Evolutionary conservation across 257 asterid genomes (phyloP).

Genomic region (Thymus quinquecostatus): DNA sequence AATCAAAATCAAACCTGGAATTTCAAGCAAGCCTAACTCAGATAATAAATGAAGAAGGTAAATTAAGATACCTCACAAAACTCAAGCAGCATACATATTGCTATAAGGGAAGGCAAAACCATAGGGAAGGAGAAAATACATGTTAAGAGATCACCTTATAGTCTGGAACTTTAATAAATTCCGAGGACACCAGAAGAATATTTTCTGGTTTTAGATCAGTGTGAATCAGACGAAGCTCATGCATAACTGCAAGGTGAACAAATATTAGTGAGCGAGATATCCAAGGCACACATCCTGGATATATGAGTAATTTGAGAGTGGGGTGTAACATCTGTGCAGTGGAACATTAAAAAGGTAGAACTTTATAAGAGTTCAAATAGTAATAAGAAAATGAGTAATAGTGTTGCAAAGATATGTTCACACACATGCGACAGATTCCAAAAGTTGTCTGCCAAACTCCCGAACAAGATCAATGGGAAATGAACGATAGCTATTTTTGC

Average conservation of each 20-base stretch:
- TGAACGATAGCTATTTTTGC: slow-evolving; percentile 90
- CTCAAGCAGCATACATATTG: background rate
- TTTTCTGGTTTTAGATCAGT: slow-evolving; percentile 97
- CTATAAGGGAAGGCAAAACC: slow-evolving; percentile 11
- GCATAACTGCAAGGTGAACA: slow-evolving; percentile 75
- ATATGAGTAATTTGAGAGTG: slow-evolving; percentile 1
- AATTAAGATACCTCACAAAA: slow-evolving; percentile 22
- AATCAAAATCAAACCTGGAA: slow-evolving; percentile 2
- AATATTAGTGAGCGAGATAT: slow-evolving; percentile 28
- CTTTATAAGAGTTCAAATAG: slow-evolving; percentile 20
- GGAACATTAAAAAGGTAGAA: slow-evolving; percentile 19
- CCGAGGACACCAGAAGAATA: slow-evolving; percentile 86
- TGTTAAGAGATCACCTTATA: slow-evolving; percentile 57
- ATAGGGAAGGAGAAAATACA: slow-evolving; percentile 1
- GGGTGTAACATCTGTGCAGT: slow-evolving; percentile 12
- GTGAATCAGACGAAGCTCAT: slow-evolving; percentile 82
- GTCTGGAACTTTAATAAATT: slow-evolving; percentile 72
- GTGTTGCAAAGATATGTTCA: slow-evolving; percentile 57
- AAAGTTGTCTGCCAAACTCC: slow-evolving; percentile 93
- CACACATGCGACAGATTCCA: slow-evolving; percentile 99
- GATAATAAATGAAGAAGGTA: slow-evolving; percentile 3
- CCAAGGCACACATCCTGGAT: slow-evolving; percentile 5
- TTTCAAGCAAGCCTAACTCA: slow-evolving; percentile 13
- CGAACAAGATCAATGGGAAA: slow-evolving; percentile 97
- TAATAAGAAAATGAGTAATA: slow-evolving; percentile 35